A percentile compares a stretch with the other conserved stretches of the same genome.
Evolutionary conservation across 306 rosid genomes (phyloP).

Genomic region (Cyamopsis tetragonoloba): DNA sequence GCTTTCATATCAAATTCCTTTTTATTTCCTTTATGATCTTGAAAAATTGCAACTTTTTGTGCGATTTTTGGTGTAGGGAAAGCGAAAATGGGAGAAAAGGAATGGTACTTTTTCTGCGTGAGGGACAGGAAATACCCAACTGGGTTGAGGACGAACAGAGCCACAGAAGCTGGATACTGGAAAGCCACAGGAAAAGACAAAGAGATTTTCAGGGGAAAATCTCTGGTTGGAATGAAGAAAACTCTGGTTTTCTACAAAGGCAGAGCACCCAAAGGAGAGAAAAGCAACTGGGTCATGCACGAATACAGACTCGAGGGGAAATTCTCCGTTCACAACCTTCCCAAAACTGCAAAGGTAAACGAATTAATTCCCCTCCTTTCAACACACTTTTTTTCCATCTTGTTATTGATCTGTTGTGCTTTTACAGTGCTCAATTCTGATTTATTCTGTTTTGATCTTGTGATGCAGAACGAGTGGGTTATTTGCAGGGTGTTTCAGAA

Average conservation of each 20-base stretch:
- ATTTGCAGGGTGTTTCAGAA: slow-evolving; percentile 88
- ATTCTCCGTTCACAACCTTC: slow-evolving; percentile 70
- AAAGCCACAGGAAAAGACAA: slow-evolving; percentile 95
- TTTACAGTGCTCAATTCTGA: neutral
- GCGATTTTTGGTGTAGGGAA: slow-evolving; percentile 43
- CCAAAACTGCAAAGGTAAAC: slow-evolving; percentile 79
- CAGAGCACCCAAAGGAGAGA: slow-evolving; percentile 96
- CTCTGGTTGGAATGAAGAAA: slow-evolving; percentile 93
- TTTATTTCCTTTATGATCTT: neutral
- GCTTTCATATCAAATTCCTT: neutral
- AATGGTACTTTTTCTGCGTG: slow-evolving; percentile 97
- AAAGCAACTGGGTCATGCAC: slow-evolving; percentile 94
- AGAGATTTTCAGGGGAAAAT: slow-evolving; percentile 79
- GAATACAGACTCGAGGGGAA: slow-evolving; percentile 90
- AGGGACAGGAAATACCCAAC: slow-evolving; percentile 96
- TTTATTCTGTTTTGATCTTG: neutral
- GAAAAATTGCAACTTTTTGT: neutral
- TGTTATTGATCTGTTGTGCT: too few species aligned
- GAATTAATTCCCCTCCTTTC: neutral
- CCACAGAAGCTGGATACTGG: slow-evolving; percentile 96
- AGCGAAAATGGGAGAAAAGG: slow-evolving; percentile 96
- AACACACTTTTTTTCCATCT: neutral
- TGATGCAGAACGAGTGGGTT: slow-evolving; percentile 89
- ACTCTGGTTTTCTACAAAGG: slow-evolving; percentile 91
- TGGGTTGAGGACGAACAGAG: slow-evolving; percentile 90